Conservation (phyloP, 2,329 filamentous ascomycete species). For the Phyllosticta citriasiana region DNA sequence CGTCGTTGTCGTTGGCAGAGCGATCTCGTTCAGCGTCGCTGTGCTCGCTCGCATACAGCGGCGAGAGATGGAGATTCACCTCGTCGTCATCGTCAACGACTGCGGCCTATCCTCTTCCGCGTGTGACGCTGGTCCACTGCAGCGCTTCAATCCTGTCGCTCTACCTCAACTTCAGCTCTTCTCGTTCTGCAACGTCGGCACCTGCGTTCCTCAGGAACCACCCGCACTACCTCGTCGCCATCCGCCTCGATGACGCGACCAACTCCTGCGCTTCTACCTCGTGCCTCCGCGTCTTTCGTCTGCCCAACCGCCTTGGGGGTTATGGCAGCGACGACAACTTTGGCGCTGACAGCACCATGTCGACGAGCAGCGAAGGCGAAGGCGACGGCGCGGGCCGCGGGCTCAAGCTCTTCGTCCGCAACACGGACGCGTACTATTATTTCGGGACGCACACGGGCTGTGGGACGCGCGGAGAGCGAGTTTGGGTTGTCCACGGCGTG, state of each 20-base stretch:
- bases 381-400: conserved; percentile 11
- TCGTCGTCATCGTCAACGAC: conserved; percentile 17
- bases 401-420: conserved; percentile 56
- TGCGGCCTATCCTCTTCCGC: conserved; percentile 43
- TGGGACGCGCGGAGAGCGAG: conserved; percentile 44
- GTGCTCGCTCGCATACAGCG: background rate
- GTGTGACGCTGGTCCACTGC: background rate
- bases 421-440: conserved; percentile 51
- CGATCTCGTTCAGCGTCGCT: background rate
- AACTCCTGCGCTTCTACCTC: background rate
- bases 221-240: background rate
- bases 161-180: background rate
- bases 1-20: no score
- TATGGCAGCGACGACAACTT: background rate
- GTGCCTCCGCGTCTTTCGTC: background rate
- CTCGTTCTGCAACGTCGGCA: background rate
- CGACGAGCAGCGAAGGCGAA: background rate
- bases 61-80: background rate
- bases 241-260: background rate
- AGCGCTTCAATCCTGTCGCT: background rate
- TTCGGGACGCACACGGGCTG: conserved; percentile 53
- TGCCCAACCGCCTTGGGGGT: background rate
- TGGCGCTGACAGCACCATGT: conserved; percentile 15
- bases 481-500: conserved; percentile 39
- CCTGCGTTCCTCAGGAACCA: background rate